Evolutionary conservation across 345 rosid genomes (phyloP).

Genomic region (Salix exigua): DNA sequence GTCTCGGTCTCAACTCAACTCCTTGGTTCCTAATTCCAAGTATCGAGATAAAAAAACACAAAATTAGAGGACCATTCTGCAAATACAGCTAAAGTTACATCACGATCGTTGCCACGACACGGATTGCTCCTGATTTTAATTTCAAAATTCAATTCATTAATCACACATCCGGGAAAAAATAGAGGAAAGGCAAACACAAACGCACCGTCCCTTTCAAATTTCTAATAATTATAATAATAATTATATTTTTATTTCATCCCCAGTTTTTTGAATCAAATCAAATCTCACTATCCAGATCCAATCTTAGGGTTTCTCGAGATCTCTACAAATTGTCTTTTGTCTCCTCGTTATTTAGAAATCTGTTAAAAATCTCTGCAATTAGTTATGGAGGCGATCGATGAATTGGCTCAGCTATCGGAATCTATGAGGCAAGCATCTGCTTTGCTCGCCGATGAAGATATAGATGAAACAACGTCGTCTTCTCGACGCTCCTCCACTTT

Average conservation of each 20-base stretch:
- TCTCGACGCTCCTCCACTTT: constrained; percentile 65
- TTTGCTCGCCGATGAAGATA: constrained; percentile 90
- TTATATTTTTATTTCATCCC: background rate
- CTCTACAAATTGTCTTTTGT: background rate
- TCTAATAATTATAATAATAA: background rate
- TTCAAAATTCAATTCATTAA: no score
- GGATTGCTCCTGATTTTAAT: no score
- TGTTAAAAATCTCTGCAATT: background rate
- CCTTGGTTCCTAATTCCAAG: background rate
- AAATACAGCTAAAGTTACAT: background rate
- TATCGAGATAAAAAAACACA: background rate
- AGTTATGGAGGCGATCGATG: constrained; percentile 96
- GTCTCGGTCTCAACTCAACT: no score
- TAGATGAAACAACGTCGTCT: constrained; percentile 52
- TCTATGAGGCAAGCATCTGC: constrained; percentile 82
- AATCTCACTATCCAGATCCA: constrained; percentile 8
- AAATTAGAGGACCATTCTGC: background rate
- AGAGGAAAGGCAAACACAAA: background rate
- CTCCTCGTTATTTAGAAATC: background rate
- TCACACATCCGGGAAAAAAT: background rate
- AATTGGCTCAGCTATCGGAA: constrained; percentile 79
- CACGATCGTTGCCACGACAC: no score
- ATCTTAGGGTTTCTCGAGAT: constrained; percentile 16
- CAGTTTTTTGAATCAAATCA: background rate
- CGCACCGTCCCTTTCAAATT: background rate